Evolutionary conservation across 257 asterid species (phyloP).

Genomic region (Solanum raphanifolium): DNA sequence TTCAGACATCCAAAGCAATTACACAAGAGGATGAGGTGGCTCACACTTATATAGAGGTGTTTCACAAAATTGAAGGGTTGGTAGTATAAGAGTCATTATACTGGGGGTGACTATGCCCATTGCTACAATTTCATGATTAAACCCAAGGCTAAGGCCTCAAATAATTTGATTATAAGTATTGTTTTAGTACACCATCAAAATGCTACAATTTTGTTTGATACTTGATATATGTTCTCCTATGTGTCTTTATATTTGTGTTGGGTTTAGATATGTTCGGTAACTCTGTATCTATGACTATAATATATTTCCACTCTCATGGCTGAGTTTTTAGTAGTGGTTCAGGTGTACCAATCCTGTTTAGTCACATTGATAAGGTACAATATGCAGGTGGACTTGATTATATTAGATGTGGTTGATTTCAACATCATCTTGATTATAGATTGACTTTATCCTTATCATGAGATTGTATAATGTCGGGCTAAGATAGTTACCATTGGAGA

Average conservation of each 20-base stretch:
- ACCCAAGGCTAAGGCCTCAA: not conserved
- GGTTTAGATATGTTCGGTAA: not conserved
- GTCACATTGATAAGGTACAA: too few species aligned
- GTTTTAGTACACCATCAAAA: not conserved
- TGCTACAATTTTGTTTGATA: not conserved
- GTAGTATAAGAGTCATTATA: not conserved
- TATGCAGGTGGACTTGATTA: too few species aligned
- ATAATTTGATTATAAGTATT: too few species aligned
- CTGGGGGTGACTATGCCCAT: not conserved
- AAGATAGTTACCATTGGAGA: not conserved
- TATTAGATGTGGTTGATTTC: too few species aligned
- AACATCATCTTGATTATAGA: too few species aligned
- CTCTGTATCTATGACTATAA: too few species aligned
- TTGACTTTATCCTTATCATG: too few species aligned
- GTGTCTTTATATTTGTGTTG: not conserved
- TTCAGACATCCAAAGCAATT: not conserved
- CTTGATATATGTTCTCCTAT: not conserved
- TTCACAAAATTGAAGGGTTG: not conserved
- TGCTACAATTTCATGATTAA: too few species aligned
- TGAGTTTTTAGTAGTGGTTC: not conserved
- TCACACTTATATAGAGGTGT: not conserved
- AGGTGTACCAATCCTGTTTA: too few species aligned
- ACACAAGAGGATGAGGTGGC: not conserved
- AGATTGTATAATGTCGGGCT: too few species aligned
- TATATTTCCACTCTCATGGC: not conserved